These are phyloP conservation scores for Didymella exigua DNA, from an alignment of 2,329 filamentous ascomycete genomes.

Conservation along the genomic window DNA sequence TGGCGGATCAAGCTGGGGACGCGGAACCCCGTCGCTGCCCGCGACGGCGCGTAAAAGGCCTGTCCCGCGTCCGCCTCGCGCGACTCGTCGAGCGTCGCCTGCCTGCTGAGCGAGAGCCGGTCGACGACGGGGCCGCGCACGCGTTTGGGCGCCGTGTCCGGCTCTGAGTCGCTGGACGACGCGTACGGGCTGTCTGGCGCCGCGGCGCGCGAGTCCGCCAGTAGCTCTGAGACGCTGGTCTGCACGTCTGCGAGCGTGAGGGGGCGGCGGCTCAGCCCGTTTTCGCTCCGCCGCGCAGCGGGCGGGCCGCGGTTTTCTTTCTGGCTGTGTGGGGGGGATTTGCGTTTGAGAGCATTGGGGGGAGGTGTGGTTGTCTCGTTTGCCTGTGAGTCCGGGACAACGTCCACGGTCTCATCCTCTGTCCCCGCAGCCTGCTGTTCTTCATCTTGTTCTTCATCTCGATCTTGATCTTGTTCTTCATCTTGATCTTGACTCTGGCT, in stretches of 20 bases:
- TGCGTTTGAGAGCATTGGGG: slow-evolving; percentile 47
- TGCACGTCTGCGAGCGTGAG: slow-evolving; percentile 79
- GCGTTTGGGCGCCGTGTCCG: slow-evolving; percentile 44
- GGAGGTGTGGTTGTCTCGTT: slow-evolving; percentile 15
- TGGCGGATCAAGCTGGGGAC: slow-evolving; percentile 74
- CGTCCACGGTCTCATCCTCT: slow-evolving; percentile 23
- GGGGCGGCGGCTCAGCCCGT: slow-evolving; percentile 66
- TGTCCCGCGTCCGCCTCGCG: slow-evolving; percentile 46
- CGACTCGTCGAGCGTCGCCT: slow-evolving; percentile 36
- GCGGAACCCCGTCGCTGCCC: slow-evolving; percentile 59
- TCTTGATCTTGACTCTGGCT: slow-evolving; percentile 14
- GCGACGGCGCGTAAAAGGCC: slow-evolving; percentile 61
- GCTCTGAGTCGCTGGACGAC: slow-evolving; percentile 43
- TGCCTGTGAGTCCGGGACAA: slow-evolving; percentile 40
- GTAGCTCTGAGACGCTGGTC: slow-evolving; percentile 79
- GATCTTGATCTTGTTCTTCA: neutral
- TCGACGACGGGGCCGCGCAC: slow-evolving; percentile 64
- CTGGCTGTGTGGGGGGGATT: slow-evolving; percentile 50
- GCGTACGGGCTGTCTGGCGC: slow-evolving; percentile 60
- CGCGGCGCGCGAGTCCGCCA: slow-evolving; percentile 66
- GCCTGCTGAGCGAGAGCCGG: slow-evolving; percentile 72
- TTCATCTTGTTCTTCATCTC: too few relatives aligned
- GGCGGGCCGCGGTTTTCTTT: slow-evolving; percentile 58
- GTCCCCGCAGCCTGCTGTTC: too few relatives aligned
- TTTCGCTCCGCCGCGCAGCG: slow-evolving; percentile 65